Percentiles rank a stretch among this genome's conserved stretches.
These are phyloP conservation scores for Cercospora sesami DNA, from an alignment of 2,329 filamentous ascomycete genomes.

Conservation along the genomic window DNA sequence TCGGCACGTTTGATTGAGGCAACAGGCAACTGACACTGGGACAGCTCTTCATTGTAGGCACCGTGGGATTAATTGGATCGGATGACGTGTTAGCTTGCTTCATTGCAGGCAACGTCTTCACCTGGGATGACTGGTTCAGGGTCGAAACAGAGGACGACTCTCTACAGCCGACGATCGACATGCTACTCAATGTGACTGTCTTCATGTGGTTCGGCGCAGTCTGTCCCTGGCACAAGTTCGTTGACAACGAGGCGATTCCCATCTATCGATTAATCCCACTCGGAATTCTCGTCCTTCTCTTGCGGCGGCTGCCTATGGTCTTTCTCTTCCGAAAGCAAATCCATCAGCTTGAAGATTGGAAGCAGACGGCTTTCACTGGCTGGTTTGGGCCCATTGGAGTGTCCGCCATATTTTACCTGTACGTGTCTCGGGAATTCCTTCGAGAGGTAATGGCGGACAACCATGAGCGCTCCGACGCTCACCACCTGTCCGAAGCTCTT, in stretches of 20 bases:
- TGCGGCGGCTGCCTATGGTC: slow-evolving; percentile 76
- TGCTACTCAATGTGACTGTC: slow-evolving; percentile 84
- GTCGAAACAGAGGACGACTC: slow-evolving; percentile 86
- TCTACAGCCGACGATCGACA: slow-evolving; percentile 90
- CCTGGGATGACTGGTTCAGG: slow-evolving; percentile 81
- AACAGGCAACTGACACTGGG: background rate
- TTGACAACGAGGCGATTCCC: slow-evolving; percentile 66
- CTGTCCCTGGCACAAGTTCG: slow-evolving; percentile 75
- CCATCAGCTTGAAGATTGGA: slow-evolving; percentile 71
- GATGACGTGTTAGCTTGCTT: slow-evolving; percentile 93
- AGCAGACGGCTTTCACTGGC: slow-evolving; percentile 80
- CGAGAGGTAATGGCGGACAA: slow-evolving; percentile 58
- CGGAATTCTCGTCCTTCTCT: slow-evolving; percentile 71
- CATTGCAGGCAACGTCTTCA: slow-evolving; percentile 86
- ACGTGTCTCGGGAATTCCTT: slow-evolving; percentile 76
- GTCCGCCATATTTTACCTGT: slow-evolving; percentile 86
- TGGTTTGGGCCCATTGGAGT: slow-evolving; percentile 95
- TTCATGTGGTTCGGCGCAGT: slow-evolving; percentile 89
- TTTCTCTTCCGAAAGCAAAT: slow-evolving; percentile 71
- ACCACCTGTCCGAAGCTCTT: slow-evolving; percentile 64
- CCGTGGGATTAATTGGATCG: slow-evolving; percentile 80
- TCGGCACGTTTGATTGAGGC: background rate
- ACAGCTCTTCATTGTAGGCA: slow-evolving; percentile 78
- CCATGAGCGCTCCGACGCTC: slow-evolving; percentile 64
- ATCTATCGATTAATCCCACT: slow-evolving; percentile 71